Percentiles rank a stretch among this genome's conserved stretches.
phyloP scores from a whole-genome alignment of 2,329 filamentous ascomycete species.

The Epichloe sylvatica region DNA sequence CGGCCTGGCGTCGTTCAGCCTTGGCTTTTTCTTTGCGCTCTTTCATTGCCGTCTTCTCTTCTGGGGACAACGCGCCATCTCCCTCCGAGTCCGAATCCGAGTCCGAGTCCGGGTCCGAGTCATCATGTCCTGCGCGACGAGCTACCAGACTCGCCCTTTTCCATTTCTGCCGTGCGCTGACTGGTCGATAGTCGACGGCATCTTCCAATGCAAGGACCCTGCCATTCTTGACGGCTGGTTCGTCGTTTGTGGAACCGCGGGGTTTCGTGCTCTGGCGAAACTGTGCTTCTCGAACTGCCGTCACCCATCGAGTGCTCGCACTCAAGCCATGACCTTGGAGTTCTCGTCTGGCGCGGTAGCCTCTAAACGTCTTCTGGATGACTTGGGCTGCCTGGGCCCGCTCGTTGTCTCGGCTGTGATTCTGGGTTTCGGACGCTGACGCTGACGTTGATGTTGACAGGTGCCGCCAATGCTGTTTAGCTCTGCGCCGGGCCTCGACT shows the following conservation, averaged over 20 bases:
- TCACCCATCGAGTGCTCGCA: slow-evolving; percentile 56
- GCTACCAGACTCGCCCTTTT: slow-evolving; percentile 58
- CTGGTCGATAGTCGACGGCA: slow-evolving; percentile 9
- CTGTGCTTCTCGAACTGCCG: slow-evolving; percentile 46
- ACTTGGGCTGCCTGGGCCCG: slow-evolving; percentile 35
- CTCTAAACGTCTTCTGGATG: slow-evolving; percentile 62
- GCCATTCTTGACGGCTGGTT: slow-evolving; percentile 2
- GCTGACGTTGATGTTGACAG: slow-evolving; percentile 22
- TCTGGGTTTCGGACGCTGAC: slow-evolving; percentile 1
- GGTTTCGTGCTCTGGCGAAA: slow-evolving; percentile 38
- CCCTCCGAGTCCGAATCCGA: slow-evolving; percentile 32
- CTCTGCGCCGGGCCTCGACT: slow-evolving; percentile 27
- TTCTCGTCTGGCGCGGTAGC: slow-evolving; percentile 59
- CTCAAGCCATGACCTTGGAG: slow-evolving; percentile 55
- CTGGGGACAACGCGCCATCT: slow-evolving; percentile 18
- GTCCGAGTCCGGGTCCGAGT: slow-evolving; percentile 29
- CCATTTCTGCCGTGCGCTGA: slow-evolving; percentile 55
- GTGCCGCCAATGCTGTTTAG: slow-evolving; percentile 19
- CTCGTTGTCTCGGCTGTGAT: slow-evolving; percentile 7
- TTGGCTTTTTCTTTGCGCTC: slow-evolving; percentile 35
- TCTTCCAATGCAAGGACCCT: slow-evolving; percentile 8
- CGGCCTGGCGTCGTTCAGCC: slow-evolving; percentile 45
- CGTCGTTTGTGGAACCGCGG: slow-evolving; percentile 16
- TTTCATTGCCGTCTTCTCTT: slow-evolving; percentile 25
- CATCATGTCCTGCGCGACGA: slow-evolving; percentile 57